Conservation (phyloP, 257 asterid species). For the Nicotiana benthamiana region DNA sequence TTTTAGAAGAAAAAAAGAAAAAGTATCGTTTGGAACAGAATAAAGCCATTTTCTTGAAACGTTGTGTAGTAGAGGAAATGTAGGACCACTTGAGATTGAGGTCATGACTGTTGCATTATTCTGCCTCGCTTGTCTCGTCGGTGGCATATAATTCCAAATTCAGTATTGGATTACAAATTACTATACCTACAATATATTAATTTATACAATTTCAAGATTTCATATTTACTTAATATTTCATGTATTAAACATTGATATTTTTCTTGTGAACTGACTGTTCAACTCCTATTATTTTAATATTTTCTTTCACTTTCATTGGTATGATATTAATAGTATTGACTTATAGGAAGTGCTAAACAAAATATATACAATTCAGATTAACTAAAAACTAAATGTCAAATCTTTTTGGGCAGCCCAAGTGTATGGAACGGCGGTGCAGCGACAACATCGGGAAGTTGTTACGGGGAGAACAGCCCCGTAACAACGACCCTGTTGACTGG, state of each 20-base stretch:
- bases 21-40: too few species aligned
- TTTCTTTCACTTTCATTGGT: background rate
- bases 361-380: too few species aligned
- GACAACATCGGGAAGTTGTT: slow-evolving; percentile 60
- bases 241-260: too few species aligned
- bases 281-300: background rate
- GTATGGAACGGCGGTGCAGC: slow-evolving; percentile 66
- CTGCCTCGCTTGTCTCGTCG: background rate
- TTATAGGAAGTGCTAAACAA: too few species aligned
- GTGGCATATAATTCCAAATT: slow-evolving; percentile 2
- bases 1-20: too few species aligned
- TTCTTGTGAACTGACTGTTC: background rate
- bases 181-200: too few species aligned
- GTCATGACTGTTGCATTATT: background rate
- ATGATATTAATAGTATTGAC: background rate
- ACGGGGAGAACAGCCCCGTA: slow-evolving; percentile 74
- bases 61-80: background rate
- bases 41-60: too few species aligned
- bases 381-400: background rate
- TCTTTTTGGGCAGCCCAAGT: slow-evolving; percentile 49
- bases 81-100: slow-evolving; percentile 1
- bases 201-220: too few species aligned
- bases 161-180: background rate
- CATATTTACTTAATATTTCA: too few species aligned
- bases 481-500: slow-evolving; percentile 32